Base-by-base conservation (phyloP, 73 alveolate species). In the Effrenium voratum region DNA sequence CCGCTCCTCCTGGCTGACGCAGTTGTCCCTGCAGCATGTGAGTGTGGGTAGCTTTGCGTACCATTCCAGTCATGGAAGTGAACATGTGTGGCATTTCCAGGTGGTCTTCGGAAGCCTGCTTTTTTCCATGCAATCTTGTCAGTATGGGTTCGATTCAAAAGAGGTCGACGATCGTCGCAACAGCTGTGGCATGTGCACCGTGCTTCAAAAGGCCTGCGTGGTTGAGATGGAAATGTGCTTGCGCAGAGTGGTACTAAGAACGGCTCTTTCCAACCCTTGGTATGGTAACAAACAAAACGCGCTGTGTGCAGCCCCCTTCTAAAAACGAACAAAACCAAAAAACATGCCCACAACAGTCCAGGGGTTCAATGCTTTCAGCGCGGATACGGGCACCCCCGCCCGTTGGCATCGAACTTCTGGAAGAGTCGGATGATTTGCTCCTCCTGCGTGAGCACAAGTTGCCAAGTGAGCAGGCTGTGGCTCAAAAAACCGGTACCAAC, bases 351-450 rank as follows among this genome's bases (percentile, higher is more conserved):
- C 55, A 22, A 15, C 1, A 6, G 90, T 49, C 68, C 30, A 10
- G 22, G 22, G 68, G 10, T 55, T 55, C 22, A 10, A 22, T 10
- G 68, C 22, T 10, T 13, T 55, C 30, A 22, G 30, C 30, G 30
- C 22, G 28, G 40, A 60, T 22, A 60, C 15, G 30, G 15, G 75
- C 38, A 16, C 4, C 43, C 70, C n/a, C 49, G 95, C 95, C 95
- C 63, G 85, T 87, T 87, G n/a, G 95, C 95, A 63, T 87, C 95
- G 32, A 87, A 87, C 47, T 87, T 87, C 47, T 77, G 95, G 85
- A 87, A 87, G 3, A 87, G 68, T 47, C 40, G 70, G 49, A 87
- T 32, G 52, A 87, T 84, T 26, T 87, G 84, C 30, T 87, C 95
- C n/a, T 87, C 95, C 95, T 87, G 40, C 5, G 16, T 3, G 41